phyloP scores from a whole-genome alignment of 148 eudicot species.

The Silene conica region DNA sequence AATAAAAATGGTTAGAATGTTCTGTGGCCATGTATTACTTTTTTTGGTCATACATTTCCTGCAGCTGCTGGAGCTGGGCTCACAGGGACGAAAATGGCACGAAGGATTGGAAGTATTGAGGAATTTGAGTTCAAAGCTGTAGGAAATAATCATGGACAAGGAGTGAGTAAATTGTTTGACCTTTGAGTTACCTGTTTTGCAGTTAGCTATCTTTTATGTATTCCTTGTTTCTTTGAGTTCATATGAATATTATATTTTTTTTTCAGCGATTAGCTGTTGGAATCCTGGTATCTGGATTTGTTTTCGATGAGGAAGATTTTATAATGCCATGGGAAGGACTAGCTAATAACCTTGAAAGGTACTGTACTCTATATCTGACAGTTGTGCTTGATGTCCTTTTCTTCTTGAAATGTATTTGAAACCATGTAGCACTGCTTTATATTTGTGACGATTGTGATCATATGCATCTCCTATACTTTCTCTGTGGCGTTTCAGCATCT shows the following conservation, averaged over 20 bases:
- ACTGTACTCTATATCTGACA: slow-evolving; percentile 12
- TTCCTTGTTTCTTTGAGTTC: background rate
- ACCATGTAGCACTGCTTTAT: background rate
- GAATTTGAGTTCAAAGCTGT: slow-evolving; percentile 89
- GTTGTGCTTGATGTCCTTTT: background rate
- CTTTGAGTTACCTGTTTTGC: background rate
- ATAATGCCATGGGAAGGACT: slow-evolving; percentile 90
- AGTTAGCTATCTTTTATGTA: background rate
- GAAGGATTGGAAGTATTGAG: slow-evolving; percentile 84
- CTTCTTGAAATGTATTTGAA: background rate
- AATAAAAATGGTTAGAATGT: background rate
- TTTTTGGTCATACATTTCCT: slow-evolving; percentile 9
- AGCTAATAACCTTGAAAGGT: slow-evolving; percentile 82
- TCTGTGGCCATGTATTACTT: background rate
- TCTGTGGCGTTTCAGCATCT: background rate
- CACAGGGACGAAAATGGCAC: slow-evolving; percentile 89
- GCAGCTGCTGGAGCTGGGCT: slow-evolving; percentile 99
- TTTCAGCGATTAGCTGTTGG: slow-evolving; percentile 91
- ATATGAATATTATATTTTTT: slow-evolving; percentile 12
- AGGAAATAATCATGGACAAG: slow-evolving; percentile 90
- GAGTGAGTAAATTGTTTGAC: slow-evolving; percentile 50
- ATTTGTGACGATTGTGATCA: background rate
- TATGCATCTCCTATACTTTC: background rate
- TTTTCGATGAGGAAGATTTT: slow-evolving; percentile 78
- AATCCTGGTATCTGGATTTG: slow-evolving; percentile 85